phyloP scores from a whole-genome alignment of 306 rosid species.

The apple (Malus domestica) region ASM211411v1 NC_041799.1:40579501-40580000 shows the following conservation, averaged over 20 bases:
- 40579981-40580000: slow-evolving; percentile 13
- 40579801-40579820: neutral
- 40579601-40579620: neutral
- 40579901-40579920: neutral
- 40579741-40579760: slow-evolving; percentile 41
- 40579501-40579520: neutral
- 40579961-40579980: slow-evolving; percentile 16
- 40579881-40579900: neutral
- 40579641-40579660: neutral
- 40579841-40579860: neutral
- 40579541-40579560: neutral
- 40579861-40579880: neutral
- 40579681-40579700: slow-evolving; percentile 71
- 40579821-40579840: neutral
- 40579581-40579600: neutral
- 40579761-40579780: slow-evolving; percentile 1
- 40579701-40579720: slow-evolving; percentile 35
- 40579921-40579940: slow-evolving; percentile 13
- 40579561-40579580: too few species aligned
- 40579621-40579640: neutral
- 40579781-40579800: neutral
- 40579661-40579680: neutral
- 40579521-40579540: neutral
- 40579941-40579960: slow-evolving; percentile 21
- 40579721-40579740: slow-evolving; percentile 17